Evolutionary conservation across 768 basidiomycete species (phyloP), one percentile per base, ranked within the genome.

Genomic region (Pulveroboletus sp.): DNA sequence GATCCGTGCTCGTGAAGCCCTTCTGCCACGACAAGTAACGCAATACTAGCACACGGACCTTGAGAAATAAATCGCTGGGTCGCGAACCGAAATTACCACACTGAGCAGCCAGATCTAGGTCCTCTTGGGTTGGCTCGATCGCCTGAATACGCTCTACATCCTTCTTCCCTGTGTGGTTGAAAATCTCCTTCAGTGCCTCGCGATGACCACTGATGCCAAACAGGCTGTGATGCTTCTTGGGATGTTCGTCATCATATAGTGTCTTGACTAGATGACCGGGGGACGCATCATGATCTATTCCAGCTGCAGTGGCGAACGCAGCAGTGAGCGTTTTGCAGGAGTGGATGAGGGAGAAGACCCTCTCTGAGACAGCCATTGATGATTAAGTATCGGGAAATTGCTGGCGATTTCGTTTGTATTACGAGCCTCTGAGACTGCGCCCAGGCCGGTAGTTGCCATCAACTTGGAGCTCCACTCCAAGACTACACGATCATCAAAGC

Each of bases 21-120:
- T 20, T 39, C 17, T 7, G 14, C 35, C 22, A 19, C n/a, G 34
- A 44, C 10, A 17, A n/a, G 45, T 31, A 6, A 37, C n/a, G 10
- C 40, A 22, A 43, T 54, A 37, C 12, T n/a, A n/a, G n/a, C 43
- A 16, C 9, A 44, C 73, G 35, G 46, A 79, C 83, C 71, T 78
- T 78, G 42, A 86, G 68, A 59, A 85, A 86, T 24, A 85, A 62
- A 43, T 82, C 77, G 43, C 75, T 77, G 10, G 81, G 82, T 30
- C 76, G 69, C 37, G 66, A 61, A 6, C 78, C 75, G 51, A 84
- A 84, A 42, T 73, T 63, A 10, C 78, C 81, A 40, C 82, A 76
- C 51, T 71, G 62, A 22, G 65, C 74, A 4, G 76, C 77, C 34
- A 63, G 55, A 50, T 80, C 72, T 27, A 82, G 62, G 54, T 79